Evolutionary conservation across 1,284 basidiomycete species (phyloP), one percentile per base, ranked within the genome.

Genomic region (Retiboletus fuscus): DNA sequence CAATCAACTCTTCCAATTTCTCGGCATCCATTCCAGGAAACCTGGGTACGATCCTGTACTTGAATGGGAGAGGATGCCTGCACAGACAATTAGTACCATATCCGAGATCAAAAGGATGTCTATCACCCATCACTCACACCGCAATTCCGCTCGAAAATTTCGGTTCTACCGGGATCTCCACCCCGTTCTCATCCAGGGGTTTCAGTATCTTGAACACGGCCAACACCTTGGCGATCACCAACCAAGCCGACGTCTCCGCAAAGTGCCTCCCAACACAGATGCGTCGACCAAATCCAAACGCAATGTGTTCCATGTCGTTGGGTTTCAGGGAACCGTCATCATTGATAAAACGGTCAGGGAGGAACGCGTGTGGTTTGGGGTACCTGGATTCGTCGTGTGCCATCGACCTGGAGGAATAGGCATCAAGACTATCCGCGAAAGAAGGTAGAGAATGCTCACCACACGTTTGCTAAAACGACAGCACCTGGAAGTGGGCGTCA

Each of bases 31-130:
- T 73, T 5, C 46, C 70, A 7, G 43, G 20, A 24, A 20, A 55
- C 66, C n/a, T 20, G 8, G 71, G 72, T 10, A 72, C 44, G 20
- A 73, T 69, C 30, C 62, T 58, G 28, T 41, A 13, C 39, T 41
- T 41, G 39, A 41, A 41, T 41, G 39, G 39, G 15, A 41, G 39
- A 41, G 39, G 64, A 34, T 69, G 72, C 10, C 72, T 73, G 30
- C 20, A 15, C 20, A 68, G 8, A 39, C 5, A 20, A 49, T 62
- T 11, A 41, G 18, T 10, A 30, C 39, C 12, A 41, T 41, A 8
- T 41, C 39, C 22, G 6, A 46, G 22, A 46, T 22, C 20, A 22
- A 28, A 30, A 24, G 26, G 5, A 28, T 20, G 20, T 12, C 8
- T 41, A 13, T 41, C 39, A 2, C 2, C 12, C 39, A 44, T 55